Evolutionary conservation across 306 rosid genomes (phyloP), one percentile per base, ranked within the genome.

Genomic region (Delonix regia): DNA sequence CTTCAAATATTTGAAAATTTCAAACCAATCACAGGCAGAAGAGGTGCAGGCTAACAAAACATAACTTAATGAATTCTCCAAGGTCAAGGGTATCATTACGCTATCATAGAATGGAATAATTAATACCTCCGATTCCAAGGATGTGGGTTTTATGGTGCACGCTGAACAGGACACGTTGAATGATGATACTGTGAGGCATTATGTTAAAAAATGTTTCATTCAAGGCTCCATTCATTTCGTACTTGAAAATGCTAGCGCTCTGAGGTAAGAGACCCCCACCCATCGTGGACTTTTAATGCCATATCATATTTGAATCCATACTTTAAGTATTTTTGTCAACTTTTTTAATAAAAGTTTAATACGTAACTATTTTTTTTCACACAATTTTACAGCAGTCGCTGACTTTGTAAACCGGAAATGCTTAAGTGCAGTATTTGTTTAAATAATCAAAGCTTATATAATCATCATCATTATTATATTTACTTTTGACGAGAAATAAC

Each of bases 211-310:
- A 36, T 94, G 92, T 76, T 90, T 89, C 77, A 91, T 90, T 49
- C 84, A 86, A 91, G 95, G 98, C 9, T 91, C 97, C 73, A 91
- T 90, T 45, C 92, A 94, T 87, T 91, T 94, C 82, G 88, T 94
- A 49, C 91, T 91, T 57, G 98, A 97, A 71, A 89, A 82, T 34
- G 94, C 85, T 30, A 30, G 33, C 33, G 33, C 33, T 30, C 1
- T 36, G 41, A 3, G 41, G 41, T 36, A 7, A 7, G 6, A 8
- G 6, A 36, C 41, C 8, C 41, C 41, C 49, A 41, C 3, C 11
- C 49, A 44, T 44, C 14, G 16, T 44, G 49, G 49, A 44, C 16
- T 44, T 36, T 4, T 36, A 8, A 36, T 36, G 1, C 41, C 6
- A 36, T 7, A 5, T 36, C 7, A 36, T 7, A 4, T 36, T 36